Evolutionary conservation across 192 early-diverging fungal genomes (phyloP), one percentile per base, ranked within the genome.

Genomic region (Dissophora ornata): DNA sequence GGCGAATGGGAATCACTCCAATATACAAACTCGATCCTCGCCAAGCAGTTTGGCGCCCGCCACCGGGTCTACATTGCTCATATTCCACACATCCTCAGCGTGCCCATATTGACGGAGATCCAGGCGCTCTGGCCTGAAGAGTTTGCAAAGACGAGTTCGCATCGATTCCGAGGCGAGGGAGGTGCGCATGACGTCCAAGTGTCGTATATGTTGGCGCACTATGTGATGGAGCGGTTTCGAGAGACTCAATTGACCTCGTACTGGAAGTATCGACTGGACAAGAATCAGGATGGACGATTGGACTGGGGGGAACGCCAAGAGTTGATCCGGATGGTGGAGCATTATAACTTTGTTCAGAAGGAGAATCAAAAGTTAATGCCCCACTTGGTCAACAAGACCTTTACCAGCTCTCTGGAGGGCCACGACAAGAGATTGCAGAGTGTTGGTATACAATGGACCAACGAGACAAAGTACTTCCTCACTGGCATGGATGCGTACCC

Each of bases 201-300:
- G 8, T 57, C 78, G 24, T 82, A 70, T 26, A 28, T 82, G 19
- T 33, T 82, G 44, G 60, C 75, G 1, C 75, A 82, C 34, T 82
- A 82, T 65, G 66, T 80, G 18, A 70, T 82, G n/a, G 81, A 82
- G 32, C 65, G 69, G 26, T 64, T 64, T 15, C 51, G 77, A 29
- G 81, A 82, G 59, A 74, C 77, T 5, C 69, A 80, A 18, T 34
- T 82, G 50, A 54, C 38, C 19, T 71, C 79, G 19, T 82, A 57
- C 48, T 75, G 79, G 69, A 58, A 28, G 25, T 65, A 65, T 33
- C 63, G 59, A 16, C 32, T 80, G 13, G 81, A 82, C 57, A 50
- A 13, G 21, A 73, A 82, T 25, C 66, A 73, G 41, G 63, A 82
- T 51, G 70, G 61, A 0, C 16, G 11, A 3, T 57, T 67, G 52